These are phyloP conservation scores for Cryphonectria japonica DNA, from an alignment of 2,329 filamentous ascomycete genomes.

Conservation along the genomic window DNA sequence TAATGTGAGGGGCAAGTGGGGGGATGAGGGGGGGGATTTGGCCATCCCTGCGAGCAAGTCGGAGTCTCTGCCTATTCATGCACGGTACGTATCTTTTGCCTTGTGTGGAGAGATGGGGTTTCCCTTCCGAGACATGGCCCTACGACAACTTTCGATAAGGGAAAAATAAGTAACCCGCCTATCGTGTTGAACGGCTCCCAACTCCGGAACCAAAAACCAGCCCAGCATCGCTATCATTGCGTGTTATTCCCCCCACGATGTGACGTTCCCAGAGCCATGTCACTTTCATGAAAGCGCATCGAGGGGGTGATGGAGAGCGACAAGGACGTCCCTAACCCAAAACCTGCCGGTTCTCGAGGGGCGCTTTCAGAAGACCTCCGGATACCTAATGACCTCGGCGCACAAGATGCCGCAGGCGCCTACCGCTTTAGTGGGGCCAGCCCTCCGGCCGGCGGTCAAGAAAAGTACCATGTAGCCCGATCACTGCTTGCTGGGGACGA, in stretches of 20 bases:
- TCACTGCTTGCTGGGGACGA: background rate
- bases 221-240: background rate
- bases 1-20: slow-evolving; percentile 1
- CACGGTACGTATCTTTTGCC: background rate
- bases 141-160: background rate
- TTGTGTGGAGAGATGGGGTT: background rate
- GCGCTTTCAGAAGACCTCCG: background rate
- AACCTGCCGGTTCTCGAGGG: background rate
- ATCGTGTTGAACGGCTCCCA: background rate
- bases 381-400: background rate
- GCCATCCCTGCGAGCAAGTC: background rate
- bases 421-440: background rate
- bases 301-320: background rate
- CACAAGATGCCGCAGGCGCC: background rate
- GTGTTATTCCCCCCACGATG: background rate
- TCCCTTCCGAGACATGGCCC: background rate
- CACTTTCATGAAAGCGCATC: too few species aligned
- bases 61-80: background rate
- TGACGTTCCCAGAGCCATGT: background rate
- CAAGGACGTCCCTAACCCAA: background rate
- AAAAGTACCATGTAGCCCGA: background rate
- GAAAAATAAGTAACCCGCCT: too few species aligned
- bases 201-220: background rate
- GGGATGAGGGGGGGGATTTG: background rate
- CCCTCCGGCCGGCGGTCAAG: background rate